Evolutionary conservation across 768 basidiomycete species (phyloP).

Genomic region (Leccinum incarnatum): DNA sequence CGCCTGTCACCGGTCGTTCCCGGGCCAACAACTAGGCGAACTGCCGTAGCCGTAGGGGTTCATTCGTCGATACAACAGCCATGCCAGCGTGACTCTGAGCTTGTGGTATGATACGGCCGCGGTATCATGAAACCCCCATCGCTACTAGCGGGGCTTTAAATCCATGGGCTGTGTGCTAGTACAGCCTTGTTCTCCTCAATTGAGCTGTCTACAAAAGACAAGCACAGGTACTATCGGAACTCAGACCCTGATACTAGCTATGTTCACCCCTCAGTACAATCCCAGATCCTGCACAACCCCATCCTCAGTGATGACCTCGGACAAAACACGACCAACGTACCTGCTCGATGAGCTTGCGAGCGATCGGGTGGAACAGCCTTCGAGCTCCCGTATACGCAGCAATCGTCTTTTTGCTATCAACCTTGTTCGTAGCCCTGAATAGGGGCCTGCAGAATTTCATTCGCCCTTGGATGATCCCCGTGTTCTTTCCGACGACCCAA

Average conservation of each 20-base stretch:
- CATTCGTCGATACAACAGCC: not conserved
- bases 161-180: not conserved
- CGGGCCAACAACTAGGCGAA: not conserved
- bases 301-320: not conserved
- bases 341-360: constrained; percentile 48
- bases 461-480: constrained; percentile 45
- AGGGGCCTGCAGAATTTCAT: constrained; percentile 57
- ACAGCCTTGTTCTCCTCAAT: not conserved
- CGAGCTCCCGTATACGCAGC: constrained; percentile 35
- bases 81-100: not conserved
- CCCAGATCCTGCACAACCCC: constrained; percentile 25
- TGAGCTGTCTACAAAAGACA: not conserved
- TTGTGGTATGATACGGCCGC: not conserved
- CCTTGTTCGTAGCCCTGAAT: constrained; percentile 40
- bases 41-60: not conserved
- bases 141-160: not conserved
- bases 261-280: not conserved
- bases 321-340: constrained; percentile 22
- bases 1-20: not conserved
- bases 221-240: not conserved
- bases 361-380: constrained; percentile 49
- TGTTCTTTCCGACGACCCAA: constrained; percentile 45
- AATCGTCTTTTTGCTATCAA: constrained; percentile 35
- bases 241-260: not conserved
- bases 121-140: too few species aligned